Evolutionary conservation across 225 moss, liverwort and hornwort genomes (phyloP).

Genomic region (Polytrichum commune): DNA sequence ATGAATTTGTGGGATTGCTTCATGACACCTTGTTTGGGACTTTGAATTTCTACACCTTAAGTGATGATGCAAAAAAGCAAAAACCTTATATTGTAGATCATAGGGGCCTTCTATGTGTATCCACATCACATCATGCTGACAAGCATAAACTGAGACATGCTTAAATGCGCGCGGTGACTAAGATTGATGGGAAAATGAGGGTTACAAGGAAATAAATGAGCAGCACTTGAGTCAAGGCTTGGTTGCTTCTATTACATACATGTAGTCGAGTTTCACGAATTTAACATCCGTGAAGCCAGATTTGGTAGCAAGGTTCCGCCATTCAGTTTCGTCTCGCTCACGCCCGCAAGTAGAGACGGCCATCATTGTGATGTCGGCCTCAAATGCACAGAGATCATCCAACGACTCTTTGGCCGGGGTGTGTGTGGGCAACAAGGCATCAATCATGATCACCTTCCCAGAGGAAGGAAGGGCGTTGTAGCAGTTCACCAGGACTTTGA

Average conservation of each 20-base stretch:
- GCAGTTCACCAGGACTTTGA: constrained; percentile 14
- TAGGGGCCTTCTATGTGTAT: too few species aligned
- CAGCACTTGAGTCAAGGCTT: too few species aligned
- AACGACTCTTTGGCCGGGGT: not conserved
- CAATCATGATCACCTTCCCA: constrained; percentile 22
- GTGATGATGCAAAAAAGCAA: too few species aligned
- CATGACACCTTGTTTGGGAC: too few species aligned
- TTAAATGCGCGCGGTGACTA: too few species aligned
- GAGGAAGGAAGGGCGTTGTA: constrained; percentile 10
- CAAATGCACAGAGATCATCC: constrained; percentile 11
- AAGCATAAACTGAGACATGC: too few species aligned
- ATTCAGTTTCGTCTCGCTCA: constrained; percentile 10
- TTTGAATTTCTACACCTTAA: too few species aligned
- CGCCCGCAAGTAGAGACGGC: constrained; percentile 1
- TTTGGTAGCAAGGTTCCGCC: not conserved
- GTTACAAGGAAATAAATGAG: too few species aligned
- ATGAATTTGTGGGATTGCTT: too few species aligned
- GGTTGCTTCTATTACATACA: constrained; percentile 8
- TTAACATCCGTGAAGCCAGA: constrained; percentile 4
- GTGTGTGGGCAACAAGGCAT: constrained; percentile 2
- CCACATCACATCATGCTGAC: too few species aligned
- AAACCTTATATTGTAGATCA: too few species aligned
- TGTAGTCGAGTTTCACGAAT: constrained; percentile 11
- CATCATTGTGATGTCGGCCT: constrained; percentile 12
- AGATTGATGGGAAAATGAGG: too few species aligned